Conservation (phyloP, 352 stramenopile genomes). For the Phytophthora sp. region DNA sequence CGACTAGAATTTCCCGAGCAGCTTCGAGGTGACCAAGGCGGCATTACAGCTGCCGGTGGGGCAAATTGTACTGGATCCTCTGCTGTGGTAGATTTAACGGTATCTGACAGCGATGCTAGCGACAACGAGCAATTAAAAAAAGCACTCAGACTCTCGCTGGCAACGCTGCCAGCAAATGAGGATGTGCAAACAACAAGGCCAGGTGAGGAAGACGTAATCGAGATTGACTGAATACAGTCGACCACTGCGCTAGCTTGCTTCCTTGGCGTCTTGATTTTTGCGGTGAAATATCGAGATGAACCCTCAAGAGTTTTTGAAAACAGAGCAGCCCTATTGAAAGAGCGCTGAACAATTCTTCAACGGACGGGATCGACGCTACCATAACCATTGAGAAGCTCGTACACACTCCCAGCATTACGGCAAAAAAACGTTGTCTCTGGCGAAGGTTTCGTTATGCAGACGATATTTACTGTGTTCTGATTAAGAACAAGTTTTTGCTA, state of each 20-base stretch:
- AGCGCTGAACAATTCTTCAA: not conserved
- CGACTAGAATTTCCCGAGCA: not conserved
- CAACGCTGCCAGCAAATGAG: not conserved
- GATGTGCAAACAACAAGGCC: not conserved
- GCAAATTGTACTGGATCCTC: not conserved
- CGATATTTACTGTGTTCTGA: not conserved
- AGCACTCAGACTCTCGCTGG: slow-evolving; percentile 2
- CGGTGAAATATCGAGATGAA: no score
- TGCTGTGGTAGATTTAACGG: slow-evolving; percentile 41
- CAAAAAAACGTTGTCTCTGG: not conserved
- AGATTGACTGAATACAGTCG: slow-evolving; percentile 36
- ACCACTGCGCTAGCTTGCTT: not conserved
- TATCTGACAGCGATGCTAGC: slow-evolving; percentile 39
- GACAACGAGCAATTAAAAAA: slow-evolving; percentile 21
- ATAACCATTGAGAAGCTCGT: no score
- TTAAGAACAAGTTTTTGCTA: no score
- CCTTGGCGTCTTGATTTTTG: not conserved
- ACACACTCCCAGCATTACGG: no score
- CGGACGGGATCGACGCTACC: not conserved
- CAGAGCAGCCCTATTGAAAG: not conserved
- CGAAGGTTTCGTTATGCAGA: not conserved
- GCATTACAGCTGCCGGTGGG: not conserved
- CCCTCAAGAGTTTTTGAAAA: no score
- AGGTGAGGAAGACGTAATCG: slow-evolving; percentile 45
- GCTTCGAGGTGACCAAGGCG: not conserved